A percentile compares a stretch with the other conserved stretches of the same genome.
Conservation (phyloP, 2,329 filamentous ascomycete genomes). For the Intubia oerlemansii region DNA sequence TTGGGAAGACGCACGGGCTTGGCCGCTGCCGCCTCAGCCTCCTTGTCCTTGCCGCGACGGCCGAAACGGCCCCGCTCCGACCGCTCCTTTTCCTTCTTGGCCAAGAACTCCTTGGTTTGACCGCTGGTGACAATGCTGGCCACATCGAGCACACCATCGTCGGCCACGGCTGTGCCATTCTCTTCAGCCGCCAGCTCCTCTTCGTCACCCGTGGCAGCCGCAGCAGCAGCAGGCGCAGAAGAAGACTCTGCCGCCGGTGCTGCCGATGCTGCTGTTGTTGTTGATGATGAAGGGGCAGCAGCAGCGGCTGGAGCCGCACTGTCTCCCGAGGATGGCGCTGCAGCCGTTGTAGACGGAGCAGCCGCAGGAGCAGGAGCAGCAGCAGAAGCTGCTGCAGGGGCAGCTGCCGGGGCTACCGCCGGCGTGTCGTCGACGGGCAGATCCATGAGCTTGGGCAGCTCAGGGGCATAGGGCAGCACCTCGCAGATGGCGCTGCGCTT, state of each 20-base stretch:
- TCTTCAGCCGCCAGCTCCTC: constrained; percentile 8
- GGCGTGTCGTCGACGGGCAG: constrained; percentile 19
- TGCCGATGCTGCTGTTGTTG: constrained; percentile 6
- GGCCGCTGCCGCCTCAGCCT: constrained; percentile 27
- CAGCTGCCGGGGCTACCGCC: constrained; percentile 12
- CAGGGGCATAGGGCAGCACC: constrained; percentile 34
- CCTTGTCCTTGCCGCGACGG: constrained; percentile 39
- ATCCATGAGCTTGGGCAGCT: constrained; percentile 23
- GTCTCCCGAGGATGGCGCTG: constrained; percentile 13
- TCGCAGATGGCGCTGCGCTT: constrained; percentile 47
- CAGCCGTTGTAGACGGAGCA: constrained; percentile 15
- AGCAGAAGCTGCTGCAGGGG: constrained; percentile 8
- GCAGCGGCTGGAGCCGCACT: constrained; percentile 9
- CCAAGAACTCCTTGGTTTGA: constrained; percentile 62
- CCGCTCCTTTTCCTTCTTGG: constrained; percentile 67
- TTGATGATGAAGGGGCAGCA: too few species aligned
- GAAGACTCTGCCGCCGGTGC: neutral
- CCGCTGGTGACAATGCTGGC: constrained; percentile 69
- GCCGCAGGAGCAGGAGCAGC: constrained; percentile 7
- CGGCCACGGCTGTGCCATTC: constrained; percentile 20
- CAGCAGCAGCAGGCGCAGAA: constrained; percentile 11
- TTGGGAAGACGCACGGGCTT: constrained; percentile 46
- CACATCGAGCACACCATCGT: constrained; percentile 59
- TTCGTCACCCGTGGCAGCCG: constrained; percentile 12
- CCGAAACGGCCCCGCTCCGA: constrained; percentile 38